Percentiles rank a stretch among this genome's conserved stretches.
phyloP scores from a whole-genome alignment of 2,329 filamentous ascomycete genomes.

The Talaromyces sp. region DNA sequence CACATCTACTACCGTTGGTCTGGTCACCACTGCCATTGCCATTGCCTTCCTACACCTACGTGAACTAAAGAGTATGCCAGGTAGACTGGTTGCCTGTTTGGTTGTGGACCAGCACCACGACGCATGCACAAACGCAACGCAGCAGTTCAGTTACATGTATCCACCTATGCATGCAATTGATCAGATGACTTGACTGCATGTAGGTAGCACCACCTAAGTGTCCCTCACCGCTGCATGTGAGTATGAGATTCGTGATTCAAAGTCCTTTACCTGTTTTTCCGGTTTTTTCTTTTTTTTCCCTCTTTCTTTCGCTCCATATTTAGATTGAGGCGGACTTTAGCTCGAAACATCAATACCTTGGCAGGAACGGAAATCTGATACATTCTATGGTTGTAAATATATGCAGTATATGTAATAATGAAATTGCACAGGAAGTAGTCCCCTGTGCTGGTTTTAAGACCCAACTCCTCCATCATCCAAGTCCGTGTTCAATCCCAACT shows the following conservation, averaged over 20 bases:
- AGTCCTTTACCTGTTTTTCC: too few relatives aligned
- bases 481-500: constrained; percentile 7
- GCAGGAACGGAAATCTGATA: background rate
- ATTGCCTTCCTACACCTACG: background rate
- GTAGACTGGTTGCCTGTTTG: background rate
- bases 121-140: background rate
- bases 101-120: background rate
- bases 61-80: background rate
- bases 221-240: constrained; percentile 8
- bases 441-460: background rate
- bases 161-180: background rate
- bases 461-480: constrained; percentile 2
- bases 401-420: background rate
- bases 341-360: background rate
- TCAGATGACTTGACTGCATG: constrained; percentile 5
- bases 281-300: too few relatives aligned
- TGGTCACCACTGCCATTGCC: background rate
- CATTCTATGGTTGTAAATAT: background rate
- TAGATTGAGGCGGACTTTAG: background rate
- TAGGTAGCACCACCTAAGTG: background rate
- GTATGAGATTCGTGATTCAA: background rate
- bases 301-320: background rate
- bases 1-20: background rate
- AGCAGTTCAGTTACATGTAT: background rate
- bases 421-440: background rate